Percentiles rank a stretch among this genome's conserved stretches.
phyloP scores from a whole-genome alignment of 139 green algal genomes.

The Picochlorum sp. region DNA sequence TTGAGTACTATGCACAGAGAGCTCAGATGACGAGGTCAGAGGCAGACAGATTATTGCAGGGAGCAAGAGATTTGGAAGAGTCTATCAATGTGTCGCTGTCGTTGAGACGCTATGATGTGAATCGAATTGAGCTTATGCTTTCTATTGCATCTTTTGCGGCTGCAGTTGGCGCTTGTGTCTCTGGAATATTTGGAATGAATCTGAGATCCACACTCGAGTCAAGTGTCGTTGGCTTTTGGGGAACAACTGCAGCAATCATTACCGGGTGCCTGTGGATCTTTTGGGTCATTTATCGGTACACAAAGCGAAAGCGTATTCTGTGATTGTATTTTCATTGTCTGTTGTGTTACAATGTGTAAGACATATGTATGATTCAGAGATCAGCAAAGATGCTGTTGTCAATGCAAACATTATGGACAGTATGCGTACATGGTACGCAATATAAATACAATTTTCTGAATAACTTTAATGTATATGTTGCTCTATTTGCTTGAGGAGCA shows the following conservation, averaged over 20 bases:
- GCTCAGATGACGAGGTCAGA: constrained; percentile 58
- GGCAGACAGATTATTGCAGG: constrained; percentile 62
- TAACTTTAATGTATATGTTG: neutral
- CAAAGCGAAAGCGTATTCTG: constrained; percentile 65
- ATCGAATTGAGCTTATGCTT: constrained; percentile 83
- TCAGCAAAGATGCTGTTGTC: too few species aligned
- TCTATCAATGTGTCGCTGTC: constrained; percentile 79
- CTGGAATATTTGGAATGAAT: constrained; percentile 79
- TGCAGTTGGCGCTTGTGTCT: constrained; percentile 74
- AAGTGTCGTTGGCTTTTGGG: constrained; percentile 76
- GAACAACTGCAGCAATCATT: constrained; percentile 63
- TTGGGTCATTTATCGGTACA: constrained; percentile 63
- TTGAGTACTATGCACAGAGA: constrained; percentile 93
- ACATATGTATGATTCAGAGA: neutral
- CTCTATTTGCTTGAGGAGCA: neutral
- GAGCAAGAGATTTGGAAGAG: constrained; percentile 84
- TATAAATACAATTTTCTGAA: too few species aligned
- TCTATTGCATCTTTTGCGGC: constrained; percentile 84
- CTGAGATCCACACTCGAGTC: constrained; percentile 63
- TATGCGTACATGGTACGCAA: too few species aligned
- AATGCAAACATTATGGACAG: too few species aligned
- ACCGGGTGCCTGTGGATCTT: constrained; percentile 63
- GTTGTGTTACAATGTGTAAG: constrained; percentile 2
- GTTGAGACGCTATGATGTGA: constrained; percentile 69
- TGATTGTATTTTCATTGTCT: constrained; percentile 18